A percentile compares a stretch with the other conserved stretches of the same genome.
Conservation (phyloP, 2,329 filamentous ascomycete species). For the Xylaria arbuscula region DNA sequence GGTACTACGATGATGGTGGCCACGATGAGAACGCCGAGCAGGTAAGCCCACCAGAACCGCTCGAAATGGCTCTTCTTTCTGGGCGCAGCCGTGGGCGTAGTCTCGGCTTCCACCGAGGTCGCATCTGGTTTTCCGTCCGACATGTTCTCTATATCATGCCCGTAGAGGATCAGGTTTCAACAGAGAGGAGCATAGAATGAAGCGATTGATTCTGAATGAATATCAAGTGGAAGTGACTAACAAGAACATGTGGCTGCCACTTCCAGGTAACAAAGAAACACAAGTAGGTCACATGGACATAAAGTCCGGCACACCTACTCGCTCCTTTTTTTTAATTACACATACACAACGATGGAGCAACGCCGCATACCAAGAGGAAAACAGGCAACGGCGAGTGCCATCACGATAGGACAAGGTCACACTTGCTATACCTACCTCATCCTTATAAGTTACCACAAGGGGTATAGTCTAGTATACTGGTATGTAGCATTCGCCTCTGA, state of each 20-base stretch:
- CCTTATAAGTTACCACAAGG: constrained; percentile 12
- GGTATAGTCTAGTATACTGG: constrained; percentile 16
- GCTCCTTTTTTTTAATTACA: constrained; percentile 9
- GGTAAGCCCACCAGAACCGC: constrained; percentile 71
- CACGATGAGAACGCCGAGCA: constrained; percentile 62
- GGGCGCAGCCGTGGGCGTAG: constrained; percentile 6
- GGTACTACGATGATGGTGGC: constrained; percentile 65
- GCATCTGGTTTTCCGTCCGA: constrained; percentile 6
- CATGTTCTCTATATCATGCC: constrained; percentile 26
- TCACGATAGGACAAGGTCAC: background rate
- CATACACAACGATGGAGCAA: constrained; percentile 10
- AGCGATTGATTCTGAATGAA: background rate
- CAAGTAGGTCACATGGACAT: background rate
- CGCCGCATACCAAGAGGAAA: constrained; percentile 4
- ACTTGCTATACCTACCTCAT: constrained; percentile 1
- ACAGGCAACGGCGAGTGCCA: background rate
- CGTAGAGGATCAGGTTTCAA: background rate
- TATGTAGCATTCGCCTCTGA: constrained; percentile 19
- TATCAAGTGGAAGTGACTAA: background rate
- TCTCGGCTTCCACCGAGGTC: background rate
- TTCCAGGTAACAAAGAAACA: constrained; percentile 3
- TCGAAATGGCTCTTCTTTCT: constrained; percentile 60
- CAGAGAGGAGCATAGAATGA: constrained; percentile 2
- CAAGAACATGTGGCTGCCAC: background rate
- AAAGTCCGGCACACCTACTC: background rate